phyloP scores from a whole-genome alignment of 495 filamentous ascomycete genomes.

The Penicillium verhagenii region DNA sequence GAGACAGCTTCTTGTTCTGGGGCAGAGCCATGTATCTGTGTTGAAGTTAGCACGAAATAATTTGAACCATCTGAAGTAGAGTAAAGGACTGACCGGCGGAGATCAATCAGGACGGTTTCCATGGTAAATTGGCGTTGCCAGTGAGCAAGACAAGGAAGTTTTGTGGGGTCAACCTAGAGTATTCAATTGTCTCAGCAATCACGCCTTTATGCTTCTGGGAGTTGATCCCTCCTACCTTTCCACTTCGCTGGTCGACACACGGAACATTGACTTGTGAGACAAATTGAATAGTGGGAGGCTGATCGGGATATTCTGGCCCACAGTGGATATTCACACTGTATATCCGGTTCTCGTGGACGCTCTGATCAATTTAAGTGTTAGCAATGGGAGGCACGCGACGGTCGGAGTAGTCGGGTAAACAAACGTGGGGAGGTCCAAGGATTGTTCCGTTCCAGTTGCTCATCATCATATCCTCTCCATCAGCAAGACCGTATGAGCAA shows the following conservation, averaged over 20 bases:
- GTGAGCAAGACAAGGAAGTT: conserved; percentile 76
- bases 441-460: conserved; percentile 98
- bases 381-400: background rate
- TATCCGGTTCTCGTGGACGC: conserved; percentile 95
- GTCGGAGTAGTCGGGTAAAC: conserved; percentile 26
- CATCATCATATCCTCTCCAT: conserved; percentile 95
- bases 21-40: conserved; percentile 90
- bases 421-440: conserved; percentile 91
- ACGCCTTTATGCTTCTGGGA: background rate
- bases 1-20: conserved; percentile 89
- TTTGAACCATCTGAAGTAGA: conserved; percentile 3
- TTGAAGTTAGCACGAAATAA: conserved; percentile 7
- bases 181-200: conserved; percentile 1
- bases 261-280: conserved; percentile 92
- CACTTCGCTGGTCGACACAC: conserved; percentile 76
- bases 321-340: conserved; percentile 98
- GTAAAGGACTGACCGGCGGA: conserved; percentile 60
- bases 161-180: conserved; percentile 73
- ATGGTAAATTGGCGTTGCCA: conserved; percentile 91
- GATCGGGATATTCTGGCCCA: conserved; percentile 82
- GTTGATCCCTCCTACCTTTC: conserved; percentile 53
- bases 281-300: conserved; percentile 85
- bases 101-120: conserved; percentile 90
- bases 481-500: conserved; percentile 92
- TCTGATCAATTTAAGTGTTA: conserved; percentile 51